Evolutionary conservation across 768 basidiomycete species (phyloP).

Genomic region (Russula sp.): DNA sequence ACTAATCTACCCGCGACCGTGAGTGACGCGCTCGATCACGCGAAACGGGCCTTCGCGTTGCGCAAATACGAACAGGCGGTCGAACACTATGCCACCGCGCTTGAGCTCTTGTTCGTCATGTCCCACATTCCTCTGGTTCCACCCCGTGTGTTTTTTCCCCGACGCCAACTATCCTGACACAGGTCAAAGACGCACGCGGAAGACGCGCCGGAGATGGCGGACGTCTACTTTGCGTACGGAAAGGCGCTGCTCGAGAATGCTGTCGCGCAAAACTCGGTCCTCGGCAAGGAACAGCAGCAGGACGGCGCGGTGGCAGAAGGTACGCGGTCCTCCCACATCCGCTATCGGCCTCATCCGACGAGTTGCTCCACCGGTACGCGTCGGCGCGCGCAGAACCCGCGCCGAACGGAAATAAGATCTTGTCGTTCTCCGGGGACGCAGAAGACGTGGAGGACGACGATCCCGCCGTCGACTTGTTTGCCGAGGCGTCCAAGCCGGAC

Average conservation of each 20-base stretch:
- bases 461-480: conserved; percentile 58
- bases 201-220: conserved; percentile 76
- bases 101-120: conserved; percentile 70
- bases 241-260: conserved; percentile 92
- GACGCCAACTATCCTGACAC: conserved; percentile 13
- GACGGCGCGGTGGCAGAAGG: conserved; percentile 42
- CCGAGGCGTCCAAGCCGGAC: conserved; percentile 43
- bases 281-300: conserved; percentile 76
- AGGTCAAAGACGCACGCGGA: conserved; percentile 77
- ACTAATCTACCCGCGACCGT: conserved; percentile 30
- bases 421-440: conserved; percentile 78
- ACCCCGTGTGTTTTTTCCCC: neutral
- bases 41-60: conserved; percentile 84
- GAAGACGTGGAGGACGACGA: conserved; percentile 59
- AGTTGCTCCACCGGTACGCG: conserved; percentile 31
- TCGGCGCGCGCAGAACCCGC: conserved; percentile 26
- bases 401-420: conserved; percentile 46
- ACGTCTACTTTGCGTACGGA: conserved; percentile 87
- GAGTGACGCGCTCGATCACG: conserved; percentile 64
- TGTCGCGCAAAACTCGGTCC: conserved; percentile 75
- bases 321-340: conserved; percentile 22
- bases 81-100: conserved; percentile 75
- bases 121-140: conserved; percentile 8
- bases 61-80: conserved; percentile 82
- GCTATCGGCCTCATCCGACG: neutral